Base-by-base conservation (phyloP, 169 alveolate species). In the Plasmodium chabaudi region DNA sequence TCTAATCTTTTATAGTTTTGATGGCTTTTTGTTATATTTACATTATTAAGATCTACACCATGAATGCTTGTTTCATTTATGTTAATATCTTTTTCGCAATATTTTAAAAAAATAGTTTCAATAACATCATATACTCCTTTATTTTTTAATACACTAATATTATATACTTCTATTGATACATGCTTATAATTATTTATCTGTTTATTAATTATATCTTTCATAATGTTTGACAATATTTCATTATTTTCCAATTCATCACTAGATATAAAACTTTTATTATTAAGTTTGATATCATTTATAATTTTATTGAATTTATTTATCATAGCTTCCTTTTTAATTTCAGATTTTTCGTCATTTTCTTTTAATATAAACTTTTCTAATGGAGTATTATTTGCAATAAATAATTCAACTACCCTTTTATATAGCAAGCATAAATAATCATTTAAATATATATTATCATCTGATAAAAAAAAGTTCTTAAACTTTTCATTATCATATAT, bases 41-140 rank as follows among this genome's bases (percentile, higher is more conserved):
- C n/a, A 15, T 12, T 13, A 51, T 51, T 51, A 12, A 5, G 5
- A 6, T 65, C 2, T 5, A 23, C 42, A 21, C 2, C 59, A 21
- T 49, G 23, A 17, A 13, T 56, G 3, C 17, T 3, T n/a, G 19
- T 56, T 55, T 19, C 56, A n/a, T 63, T 27, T 61, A 47, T 49
- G 25, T 63, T 6, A 7, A 23, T 75, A n/a, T 55, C 56, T 34
- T 42, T 72, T 2, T 15, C 42, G 25, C 27, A 57, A 57, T 63
- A 47, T 63, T 75, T 42, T 46, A 56, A 61, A 82, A 82, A 82
- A 65, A 67, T 42, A 10, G 51, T 12, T 67, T 67, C 84, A 53
- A 82, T 5, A 17, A 82, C 67, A 67, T 82, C 84, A 68, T 67
- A 82, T 39, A 82, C 51, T 67, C 90, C 90, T 67, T 67, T 82